Conservation (phyloP, 1,284 basidiomycete genomes). For the Moesziomyces antarcticus region DNA sequence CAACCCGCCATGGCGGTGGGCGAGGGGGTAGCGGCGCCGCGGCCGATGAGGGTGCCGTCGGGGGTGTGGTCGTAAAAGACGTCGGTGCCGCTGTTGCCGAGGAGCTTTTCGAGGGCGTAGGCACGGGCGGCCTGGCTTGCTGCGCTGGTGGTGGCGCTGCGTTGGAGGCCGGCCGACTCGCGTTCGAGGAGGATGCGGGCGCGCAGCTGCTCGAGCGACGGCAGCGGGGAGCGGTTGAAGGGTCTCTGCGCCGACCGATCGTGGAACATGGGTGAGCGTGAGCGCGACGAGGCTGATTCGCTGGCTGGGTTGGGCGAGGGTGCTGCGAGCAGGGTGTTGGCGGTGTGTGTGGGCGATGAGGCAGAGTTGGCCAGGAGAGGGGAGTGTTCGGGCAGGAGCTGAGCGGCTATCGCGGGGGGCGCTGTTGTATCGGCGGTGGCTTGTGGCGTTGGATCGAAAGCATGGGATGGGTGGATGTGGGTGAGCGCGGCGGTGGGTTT, state of each 20-base stretch:
- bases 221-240: conserved; percentile 52
- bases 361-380: background rate
- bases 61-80: conserved; percentile 48
- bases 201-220: conserved; percentile 63
- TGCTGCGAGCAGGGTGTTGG: conserved; percentile 5
- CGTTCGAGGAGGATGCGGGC: conserved; percentile 62
- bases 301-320: conserved; percentile 5
- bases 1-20: conserved; percentile 14
- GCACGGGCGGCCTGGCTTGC: conserved; percentile 63
- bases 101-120: conserved; percentile 65
- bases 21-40: conserved; percentile 36
- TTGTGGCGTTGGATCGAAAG: too few relatives aligned
- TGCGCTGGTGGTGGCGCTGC: conserved; percentile 59
- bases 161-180: conserved; percentile 48
- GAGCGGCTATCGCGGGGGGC: too few relatives aligned
- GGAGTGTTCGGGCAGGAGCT: too few relatives aligned
- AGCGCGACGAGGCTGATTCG: conserved; percentile 10
- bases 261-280: conserved; percentile 33
- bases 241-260: conserved; percentile 22
- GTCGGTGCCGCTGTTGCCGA: conserved; percentile 55
- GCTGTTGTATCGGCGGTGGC: too few relatives aligned
- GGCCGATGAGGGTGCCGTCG: conserved; percentile 36
- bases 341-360: conserved; percentile 2
- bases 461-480: too few relatives aligned
- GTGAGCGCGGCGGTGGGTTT: background rate